A percentile compares a stretch with the other conserved stretches of the same genome.
Conservation (phyloP, 257 asterid species). For the Solanum piurae region DNA sequence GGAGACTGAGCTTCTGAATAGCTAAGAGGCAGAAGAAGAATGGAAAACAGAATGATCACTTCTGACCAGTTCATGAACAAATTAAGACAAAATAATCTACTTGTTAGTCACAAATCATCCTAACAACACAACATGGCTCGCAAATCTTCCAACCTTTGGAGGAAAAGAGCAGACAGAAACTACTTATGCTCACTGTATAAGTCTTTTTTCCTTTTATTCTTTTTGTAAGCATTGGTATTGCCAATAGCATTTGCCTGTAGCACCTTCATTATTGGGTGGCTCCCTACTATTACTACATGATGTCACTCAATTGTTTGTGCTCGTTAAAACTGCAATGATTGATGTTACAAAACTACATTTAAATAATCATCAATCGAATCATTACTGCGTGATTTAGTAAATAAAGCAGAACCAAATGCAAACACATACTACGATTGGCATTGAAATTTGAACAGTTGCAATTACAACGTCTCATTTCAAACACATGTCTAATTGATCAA, state of each 20-base stretch:
- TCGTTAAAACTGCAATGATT: not conserved
- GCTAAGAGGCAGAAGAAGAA: not conserved
- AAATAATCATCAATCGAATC: not conserved
- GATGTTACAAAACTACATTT: not conserved
- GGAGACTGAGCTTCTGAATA: not conserved
- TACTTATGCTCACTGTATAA: not conserved
- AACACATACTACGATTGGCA: not conserved
- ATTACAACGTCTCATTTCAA: not conserved
- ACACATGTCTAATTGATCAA: not conserved
- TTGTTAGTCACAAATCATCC: not conserved
- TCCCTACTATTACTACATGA: not conserved
- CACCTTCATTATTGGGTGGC: not conserved
- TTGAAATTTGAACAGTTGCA: not conserved
- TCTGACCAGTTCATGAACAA: not conserved
- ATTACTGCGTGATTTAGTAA: not conserved
- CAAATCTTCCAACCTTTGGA: not conserved
- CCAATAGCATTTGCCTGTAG: not conserved
- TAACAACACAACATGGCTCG: not conserved
- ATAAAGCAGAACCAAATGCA: not conserved
- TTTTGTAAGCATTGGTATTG: not conserved
- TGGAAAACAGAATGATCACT: not conserved
- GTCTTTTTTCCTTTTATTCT: not conserved
- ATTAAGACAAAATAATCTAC: not conserved
- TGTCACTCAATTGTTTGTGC: not conserved
- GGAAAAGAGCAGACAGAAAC: not conserved